Evolutionary conservation across 106 monocot species (phyloP).

Genomic region (Allium sativum): DNA sequence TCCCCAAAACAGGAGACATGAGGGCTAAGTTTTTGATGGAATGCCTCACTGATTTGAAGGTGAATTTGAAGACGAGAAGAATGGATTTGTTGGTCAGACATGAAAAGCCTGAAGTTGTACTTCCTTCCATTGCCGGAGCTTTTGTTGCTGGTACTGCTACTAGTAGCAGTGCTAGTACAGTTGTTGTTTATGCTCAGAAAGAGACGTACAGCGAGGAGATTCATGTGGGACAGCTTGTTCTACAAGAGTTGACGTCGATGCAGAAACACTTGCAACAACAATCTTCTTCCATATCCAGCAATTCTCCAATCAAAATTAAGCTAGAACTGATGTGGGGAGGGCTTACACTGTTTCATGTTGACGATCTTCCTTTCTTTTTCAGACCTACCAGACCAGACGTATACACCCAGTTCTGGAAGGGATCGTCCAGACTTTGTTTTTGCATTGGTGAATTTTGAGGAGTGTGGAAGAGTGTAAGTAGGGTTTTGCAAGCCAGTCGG

Average conservation of each 20-base stretch:
- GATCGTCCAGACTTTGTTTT: too few species aligned
- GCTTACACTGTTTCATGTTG: slow-evolving; percentile 85
- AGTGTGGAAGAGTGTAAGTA: too few species aligned
- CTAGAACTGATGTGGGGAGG: slow-evolving; percentile 87
- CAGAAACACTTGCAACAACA: slow-evolving; percentile 46
- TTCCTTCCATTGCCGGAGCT: slow-evolving; percentile 58
- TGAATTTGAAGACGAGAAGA: slow-evolving; percentile 46
- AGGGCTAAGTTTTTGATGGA: slow-evolving; percentile 82
- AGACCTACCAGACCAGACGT: slow-evolving; percentile 56
- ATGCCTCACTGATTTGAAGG: slow-evolving; percentile 55
- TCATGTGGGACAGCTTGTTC: slow-evolving; percentile 53
- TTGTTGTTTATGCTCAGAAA: slow-evolving; percentile 89
- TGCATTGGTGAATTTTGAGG: too few species aligned
- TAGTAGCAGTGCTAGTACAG: too few species aligned
- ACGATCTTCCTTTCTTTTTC: slow-evolving; percentile 84
- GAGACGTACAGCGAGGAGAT: slow-evolving; percentile 91
- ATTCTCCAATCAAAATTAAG: too few species aligned
- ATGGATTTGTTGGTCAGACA: slow-evolving; percentile 45
- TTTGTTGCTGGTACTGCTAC: slow-evolving; percentile 72
- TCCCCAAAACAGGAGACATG: slow-evolving; percentile 84
- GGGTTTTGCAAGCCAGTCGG: too few species aligned
- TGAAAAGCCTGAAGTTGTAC: slow-evolving; percentile 82
- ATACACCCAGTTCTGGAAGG: slow-evolving; percentile 95
- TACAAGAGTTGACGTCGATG: too few species aligned
- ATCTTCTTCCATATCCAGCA: too few species aligned